Conservation (phyloP, 179 eudicot genomes). For the Nepenthes alata region DNA sequence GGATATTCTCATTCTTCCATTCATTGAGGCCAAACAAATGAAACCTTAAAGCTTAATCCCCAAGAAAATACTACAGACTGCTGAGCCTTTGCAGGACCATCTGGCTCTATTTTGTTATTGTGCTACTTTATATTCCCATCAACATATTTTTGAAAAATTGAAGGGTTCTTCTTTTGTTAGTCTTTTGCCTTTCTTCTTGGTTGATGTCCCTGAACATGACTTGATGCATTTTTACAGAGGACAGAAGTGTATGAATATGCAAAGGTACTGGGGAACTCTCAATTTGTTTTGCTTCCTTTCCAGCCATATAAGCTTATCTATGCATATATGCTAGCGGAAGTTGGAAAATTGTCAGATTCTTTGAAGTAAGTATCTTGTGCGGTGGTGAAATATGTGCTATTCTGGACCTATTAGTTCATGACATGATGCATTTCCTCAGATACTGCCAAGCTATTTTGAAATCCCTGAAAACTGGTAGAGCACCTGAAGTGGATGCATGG, state of each 20-base stretch:
- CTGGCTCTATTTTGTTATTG: background rate
- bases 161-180: background rate
- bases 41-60: no score
- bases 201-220: conserved; percentile 8
- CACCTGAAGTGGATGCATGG: conserved; percentile 52
- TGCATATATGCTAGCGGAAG: conserved; percentile 87
- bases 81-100: no score
- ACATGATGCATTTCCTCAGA: conserved; percentile 25
- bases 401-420: background rate
- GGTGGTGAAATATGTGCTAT: background rate
- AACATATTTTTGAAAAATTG: no score
- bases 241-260: conserved; percentile 85
- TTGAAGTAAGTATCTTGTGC: conserved; percentile 41
- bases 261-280: conserved; percentile 79
- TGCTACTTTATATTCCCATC: no score
- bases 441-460: conserved; percentile 62
- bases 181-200: background rate
- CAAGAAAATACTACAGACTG: no score
- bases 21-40: no score
- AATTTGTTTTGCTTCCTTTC: conserved; percentile 54
- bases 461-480: conserved; percentile 60
- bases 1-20: no score
- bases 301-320: conserved; percentile 81
- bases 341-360: conserved; percentile 72
- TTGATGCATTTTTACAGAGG: conserved; percentile 35